phyloP scores from a whole-genome alignment of 768 basidiomycete species.

The Kwoniella mangroviensis region DNA sequence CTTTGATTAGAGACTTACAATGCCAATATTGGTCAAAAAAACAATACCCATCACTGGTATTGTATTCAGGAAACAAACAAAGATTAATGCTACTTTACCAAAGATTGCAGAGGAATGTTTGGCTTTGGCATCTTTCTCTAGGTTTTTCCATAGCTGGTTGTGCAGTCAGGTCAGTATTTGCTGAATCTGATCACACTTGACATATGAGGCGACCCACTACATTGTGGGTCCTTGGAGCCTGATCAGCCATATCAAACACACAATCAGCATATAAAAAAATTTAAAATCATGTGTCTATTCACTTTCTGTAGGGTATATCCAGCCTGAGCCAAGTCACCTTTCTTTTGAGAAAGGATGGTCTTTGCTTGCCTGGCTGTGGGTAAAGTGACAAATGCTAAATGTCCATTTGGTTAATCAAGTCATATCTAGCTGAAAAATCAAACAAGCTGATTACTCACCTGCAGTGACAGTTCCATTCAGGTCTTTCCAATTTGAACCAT shows the following conservation, averaged over 20 bases:
- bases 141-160: conserved; percentile 50
- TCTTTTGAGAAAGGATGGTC: conserved; percentile 13
- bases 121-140: conserved; percentile 33
- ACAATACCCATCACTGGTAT: conserved; percentile 47
- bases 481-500: background rate
- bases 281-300: conserved; percentile 1
- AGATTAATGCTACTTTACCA: conserved; percentile 29
- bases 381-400: conserved; percentile 39
- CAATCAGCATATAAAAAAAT: background rate
- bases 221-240: conserved; percentile 33
- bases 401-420: background rate
- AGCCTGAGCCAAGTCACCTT: conserved; percentile 7
- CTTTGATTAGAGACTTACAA: too few species aligned
- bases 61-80: conserved; percentile 44
- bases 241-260: background rate
- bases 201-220: conserved; percentile 28
- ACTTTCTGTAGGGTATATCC: conserved; percentile 31
- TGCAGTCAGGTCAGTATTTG: too few species aligned
- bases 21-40: conserved; percentile 39
- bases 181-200: too few species aligned
- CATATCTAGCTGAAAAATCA: too few species aligned
- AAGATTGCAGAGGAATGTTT: conserved; percentile 24
- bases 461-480: conserved; percentile 21
- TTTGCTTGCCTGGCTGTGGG: conserved; percentile 31
- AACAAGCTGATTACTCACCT: conserved; percentile 5